Evolutionary conservation across 2,329 filamentous ascomycete genomes (phyloP).

Genomic region (Neofusicoccum laricinum): DNA sequence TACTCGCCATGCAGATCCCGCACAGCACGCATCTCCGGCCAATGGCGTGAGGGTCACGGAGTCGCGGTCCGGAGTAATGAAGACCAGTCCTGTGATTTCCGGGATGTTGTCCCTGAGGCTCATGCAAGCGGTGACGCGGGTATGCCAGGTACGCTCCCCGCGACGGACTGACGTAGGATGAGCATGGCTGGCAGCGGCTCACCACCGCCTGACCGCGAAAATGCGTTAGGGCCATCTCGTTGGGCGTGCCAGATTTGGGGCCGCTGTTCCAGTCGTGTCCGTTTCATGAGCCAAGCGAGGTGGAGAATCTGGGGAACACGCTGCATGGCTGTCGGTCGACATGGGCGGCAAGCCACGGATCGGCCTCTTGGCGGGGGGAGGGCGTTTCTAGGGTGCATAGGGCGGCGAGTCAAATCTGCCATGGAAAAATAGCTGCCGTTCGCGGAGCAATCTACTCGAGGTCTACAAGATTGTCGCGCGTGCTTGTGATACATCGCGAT

Average conservation of each 20-base stretch:
- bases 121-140: neutral
- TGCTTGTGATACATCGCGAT: neutral
- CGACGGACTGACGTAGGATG: neutral
- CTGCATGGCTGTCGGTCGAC: neutral
- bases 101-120: slow-evolving; percentile 5
- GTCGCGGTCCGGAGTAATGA: slow-evolving; percentile 5
- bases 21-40: neutral
- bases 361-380: neutral
- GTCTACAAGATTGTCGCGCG: neutral
- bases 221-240: neutral
- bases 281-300: slow-evolving; percentile 14
- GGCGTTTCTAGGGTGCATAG: neutral
- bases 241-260: neutral
- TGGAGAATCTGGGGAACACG: slow-evolving; percentile 13
- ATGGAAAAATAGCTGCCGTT: neutral
- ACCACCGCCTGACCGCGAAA: neutral
- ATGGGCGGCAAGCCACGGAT: slow-evolving; percentile 4
- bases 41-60: neutral
- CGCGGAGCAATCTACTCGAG: neutral
- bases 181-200: neutral
- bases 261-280: slow-evolving; percentile 2
- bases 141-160: neutral
- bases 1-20: neutral
- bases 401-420: neutral
- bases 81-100: slow-evolving; percentile 10